Evolutionary conservation across 345 rosid genomes (phyloP).

Genomic region (Excoecaria cochinchinensis): DNA sequence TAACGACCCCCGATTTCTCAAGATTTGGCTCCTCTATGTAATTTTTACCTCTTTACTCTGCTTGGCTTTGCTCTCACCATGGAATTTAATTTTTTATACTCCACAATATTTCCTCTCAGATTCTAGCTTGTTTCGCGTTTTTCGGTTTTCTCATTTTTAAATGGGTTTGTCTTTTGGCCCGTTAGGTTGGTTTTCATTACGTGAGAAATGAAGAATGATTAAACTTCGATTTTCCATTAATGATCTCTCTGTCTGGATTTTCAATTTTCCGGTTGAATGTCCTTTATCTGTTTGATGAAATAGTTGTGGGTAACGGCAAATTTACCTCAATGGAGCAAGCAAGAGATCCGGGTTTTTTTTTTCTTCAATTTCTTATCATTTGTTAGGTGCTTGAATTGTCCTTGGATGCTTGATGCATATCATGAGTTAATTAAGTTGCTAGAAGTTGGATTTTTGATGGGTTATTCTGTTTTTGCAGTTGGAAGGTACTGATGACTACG

Average conservation of each 20-base stretch:
- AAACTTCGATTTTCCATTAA: not conserved
- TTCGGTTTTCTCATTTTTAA: not conserved
- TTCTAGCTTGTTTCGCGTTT: not conserved
- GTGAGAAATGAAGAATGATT: not conserved
- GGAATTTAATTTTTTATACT: not conserved
- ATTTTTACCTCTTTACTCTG: constrained; percentile 8
- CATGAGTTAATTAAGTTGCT: not conserved
- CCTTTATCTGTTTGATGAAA: not conserved
- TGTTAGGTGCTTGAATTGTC: not conserved
- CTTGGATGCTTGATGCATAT: not conserved
- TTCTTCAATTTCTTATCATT: not conserved
- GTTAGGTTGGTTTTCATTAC: not conserved
- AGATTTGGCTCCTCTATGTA: constrained; percentile 90
- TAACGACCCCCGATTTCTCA: constrained; percentile 84
- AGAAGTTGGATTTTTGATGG: not conserved
- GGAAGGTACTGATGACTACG: constrained; percentile 58
- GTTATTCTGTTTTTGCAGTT: constrained; percentile 38
- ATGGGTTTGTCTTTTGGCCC: not conserved
- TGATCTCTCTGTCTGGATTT: not conserved
- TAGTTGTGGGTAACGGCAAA: not conserved
- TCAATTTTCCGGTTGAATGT: not conserved
- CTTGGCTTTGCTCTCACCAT: not conserved
- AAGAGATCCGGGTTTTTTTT: not conserved
- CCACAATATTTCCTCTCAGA: not conserved
- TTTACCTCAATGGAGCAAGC: not conserved